These are phyloP conservation scores for Wickerhamomyces mucosus DNA, from an alignment of 805 yeast species.

Conservation along the genomic window DNA sequence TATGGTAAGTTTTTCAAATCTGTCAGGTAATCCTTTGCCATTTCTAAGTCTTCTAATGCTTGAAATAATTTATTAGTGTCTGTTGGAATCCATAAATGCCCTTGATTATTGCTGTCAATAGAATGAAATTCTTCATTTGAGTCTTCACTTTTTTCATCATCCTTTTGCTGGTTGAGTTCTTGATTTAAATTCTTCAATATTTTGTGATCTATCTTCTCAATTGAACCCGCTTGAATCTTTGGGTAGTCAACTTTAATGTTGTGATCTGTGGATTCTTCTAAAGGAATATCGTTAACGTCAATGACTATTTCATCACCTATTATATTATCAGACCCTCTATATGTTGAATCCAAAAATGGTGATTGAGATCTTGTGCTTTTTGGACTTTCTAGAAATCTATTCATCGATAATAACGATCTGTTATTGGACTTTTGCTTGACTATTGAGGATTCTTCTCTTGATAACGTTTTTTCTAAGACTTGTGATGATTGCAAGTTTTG, in stretches of 20 bases:
- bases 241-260: slow-evolving; percentile 10
- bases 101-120: slow-evolving; percentile 5
- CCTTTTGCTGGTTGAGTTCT: background rate
- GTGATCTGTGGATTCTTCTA: slow-evolving; percentile 22
- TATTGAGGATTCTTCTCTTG: background rate
- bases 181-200: background rate
- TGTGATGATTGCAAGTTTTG: too few relatives aligned
- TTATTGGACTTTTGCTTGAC: too few relatives aligned
- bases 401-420: too few relatives aligned
- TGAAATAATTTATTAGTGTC: slow-evolving; percentile 20
- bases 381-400: slow-evolving; percentile 14
- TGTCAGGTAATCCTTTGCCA: slow-evolving; percentile 19
- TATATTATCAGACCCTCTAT: slow-evolving; percentile 13
- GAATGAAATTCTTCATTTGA: slow-evolving; percentile 5
- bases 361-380: slow-evolving; percentile 17
- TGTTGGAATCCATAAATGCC: slow-evolving; percentile 20
- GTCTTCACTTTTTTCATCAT: slow-evolving; percentile 2
- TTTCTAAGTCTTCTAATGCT: slow-evolving; percentile 21
- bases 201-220: too few relatives aligned
- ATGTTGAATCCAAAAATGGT: slow-evolving; percentile 17
- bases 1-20: slow-evolving; percentile 15
- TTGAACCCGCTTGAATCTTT: too few relatives aligned
- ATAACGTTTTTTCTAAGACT: background rate
- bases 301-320: slow-evolving; percentile 1
- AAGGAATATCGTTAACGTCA: slow-evolving; percentile 16